Evolutionary conservation across 768 basidiomycete species (phyloP).

Genomic region (Amanita subjunquillea): DNA sequence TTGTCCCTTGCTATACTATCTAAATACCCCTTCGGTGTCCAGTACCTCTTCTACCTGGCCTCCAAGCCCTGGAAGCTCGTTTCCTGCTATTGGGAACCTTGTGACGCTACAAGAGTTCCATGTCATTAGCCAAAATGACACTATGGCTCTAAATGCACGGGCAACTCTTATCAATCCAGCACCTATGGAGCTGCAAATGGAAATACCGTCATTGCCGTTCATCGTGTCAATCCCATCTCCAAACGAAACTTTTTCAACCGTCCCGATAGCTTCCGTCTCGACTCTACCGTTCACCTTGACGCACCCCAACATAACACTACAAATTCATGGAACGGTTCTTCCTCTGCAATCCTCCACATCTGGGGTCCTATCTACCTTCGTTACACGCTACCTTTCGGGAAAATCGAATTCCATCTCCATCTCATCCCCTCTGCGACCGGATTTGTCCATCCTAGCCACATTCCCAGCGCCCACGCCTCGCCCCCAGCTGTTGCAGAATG

Average conservation of each 20-base stretch:
- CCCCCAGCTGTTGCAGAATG: slow-evolving; percentile 58
- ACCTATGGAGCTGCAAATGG: slow-evolving; percentile 37
- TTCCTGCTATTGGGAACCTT: slow-evolving; percentile 49
- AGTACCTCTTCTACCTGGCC: slow-evolving; percentile 60
- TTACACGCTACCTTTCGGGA: slow-evolving; percentile 55
- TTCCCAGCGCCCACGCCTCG: slow-evolving; percentile 61
- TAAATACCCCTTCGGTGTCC: slow-evolving; percentile 3
- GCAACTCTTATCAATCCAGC: slow-evolving; percentile 53
- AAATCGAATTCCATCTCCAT: slow-evolving; percentile 47
- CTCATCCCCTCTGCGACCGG: slow-evolving; percentile 43
- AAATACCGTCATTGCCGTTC: slow-evolving; percentile 53
- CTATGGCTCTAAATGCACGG: slow-evolving; percentile 34
- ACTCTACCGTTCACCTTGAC: slow-evolving; percentile 50
- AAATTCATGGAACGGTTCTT: slow-evolving; percentile 45
- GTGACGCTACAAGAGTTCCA: slow-evolving; percentile 51
- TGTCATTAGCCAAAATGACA: slow-evolving; percentile 20
- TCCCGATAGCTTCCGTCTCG: slow-evolving; percentile 44
- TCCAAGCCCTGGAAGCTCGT: slow-evolving; percentile 49
- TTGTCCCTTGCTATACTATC: slow-evolving; percentile 3
- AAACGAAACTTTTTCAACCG: slow-evolving; percentile 8
- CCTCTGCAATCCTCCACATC: slow-evolving; percentile 32
- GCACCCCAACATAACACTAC: slow-evolving; percentile 58
- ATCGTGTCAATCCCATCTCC: slow-evolving; percentile 37
- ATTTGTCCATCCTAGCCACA: slow-evolving; percentile 29
- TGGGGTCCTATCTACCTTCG: slow-evolving; percentile 44